Percentiles rank a stretch among this genome's conserved stretches.
phyloP scores from a whole-genome alignment of 768 basidiomycete species.

The Hericium coralloides region DNA sequence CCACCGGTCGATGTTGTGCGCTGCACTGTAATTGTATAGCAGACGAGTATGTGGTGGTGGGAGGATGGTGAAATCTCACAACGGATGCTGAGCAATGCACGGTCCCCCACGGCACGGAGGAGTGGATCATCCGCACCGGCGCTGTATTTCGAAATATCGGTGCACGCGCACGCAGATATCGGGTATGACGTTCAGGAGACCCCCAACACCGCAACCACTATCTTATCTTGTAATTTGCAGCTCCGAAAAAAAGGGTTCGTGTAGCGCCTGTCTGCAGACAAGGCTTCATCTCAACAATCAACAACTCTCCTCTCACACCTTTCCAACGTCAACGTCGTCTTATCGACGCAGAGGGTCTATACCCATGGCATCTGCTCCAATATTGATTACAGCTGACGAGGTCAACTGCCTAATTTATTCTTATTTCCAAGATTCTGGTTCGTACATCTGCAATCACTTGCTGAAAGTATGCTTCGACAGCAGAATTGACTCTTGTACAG shows the following conservation, averaged over 20 bases:
- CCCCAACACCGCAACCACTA: background rate
- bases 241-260: no score
- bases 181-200: background rate
- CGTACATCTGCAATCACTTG: conserved; percentile 1
- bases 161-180: background rate
- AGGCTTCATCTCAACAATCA: background rate
- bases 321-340: background rate
- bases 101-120: background rate
- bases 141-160: background rate
- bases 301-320: background rate
- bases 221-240: no score
- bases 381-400: conserved; percentile 71
- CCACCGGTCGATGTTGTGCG: background rate
- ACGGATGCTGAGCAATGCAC: background rate
- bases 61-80: no score
- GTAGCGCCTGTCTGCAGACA: background rate
- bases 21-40: no score
- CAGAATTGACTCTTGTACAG: conserved; percentile 26
- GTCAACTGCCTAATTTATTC: conserved; percentile 81
- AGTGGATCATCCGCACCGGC: background rate
- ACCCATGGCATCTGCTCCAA: conserved; percentile 26
- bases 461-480: conserved; percentile 2
- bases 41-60: no score
- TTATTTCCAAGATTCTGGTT: conserved; percentile 79
- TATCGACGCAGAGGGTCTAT: background rate